Percentiles rank a stretch among this genome's conserved stretches.
Evolutionary conservation across 768 basidiomycete genomes (phyloP).

Genomic region (Lyophyllum decastes): DNA sequence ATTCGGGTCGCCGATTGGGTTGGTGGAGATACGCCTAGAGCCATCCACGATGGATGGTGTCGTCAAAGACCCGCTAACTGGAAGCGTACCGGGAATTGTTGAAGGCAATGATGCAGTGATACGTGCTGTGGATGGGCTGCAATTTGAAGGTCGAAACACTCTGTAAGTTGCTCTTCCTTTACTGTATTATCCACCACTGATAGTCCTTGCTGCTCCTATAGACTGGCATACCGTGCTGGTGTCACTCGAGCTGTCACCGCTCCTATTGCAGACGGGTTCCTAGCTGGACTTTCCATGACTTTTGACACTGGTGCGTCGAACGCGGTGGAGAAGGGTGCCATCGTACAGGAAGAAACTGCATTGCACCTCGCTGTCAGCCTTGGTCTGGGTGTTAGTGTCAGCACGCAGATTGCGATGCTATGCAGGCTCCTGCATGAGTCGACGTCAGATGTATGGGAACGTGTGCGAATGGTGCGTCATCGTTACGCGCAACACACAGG

Average conservation of each 20-base stretch:
- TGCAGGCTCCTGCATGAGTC: conserved; percentile 42
- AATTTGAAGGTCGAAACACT: conserved; percentile 52
- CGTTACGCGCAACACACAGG: no score
- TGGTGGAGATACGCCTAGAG: conserved; percentile 70
- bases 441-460: conserved; percentile 32
- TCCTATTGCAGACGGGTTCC: conserved; percentile 55
- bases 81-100: conserved; percentile 38
- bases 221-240: conserved; percentile 72
- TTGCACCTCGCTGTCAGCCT: conserved; percentile 56
- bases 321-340: conserved; percentile 59
- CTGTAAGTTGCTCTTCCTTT: conserved; percentile 41
- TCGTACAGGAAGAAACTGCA: conserved; percentile 66
- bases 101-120: conserved; percentile 47
- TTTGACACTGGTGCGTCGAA: conserved; percentile 62
- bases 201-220: no score
- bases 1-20: conserved; percentile 63
- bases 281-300: conserved; percentile 62
- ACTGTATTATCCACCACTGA: no score
- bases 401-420: conserved; percentile 63
- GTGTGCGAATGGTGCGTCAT: conserved; percentile 36
- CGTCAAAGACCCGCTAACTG: conserved; percentile 51
- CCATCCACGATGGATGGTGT: conserved; percentile 66
- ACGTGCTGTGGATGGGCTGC: conserved; percentile 65
- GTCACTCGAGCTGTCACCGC: conserved; percentile 70
- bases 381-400: conserved; percentile 47